Base-by-base conservation (phyloP, 768 basidiomycete genomes). In the Dacryopinax spathularia region DNA sequence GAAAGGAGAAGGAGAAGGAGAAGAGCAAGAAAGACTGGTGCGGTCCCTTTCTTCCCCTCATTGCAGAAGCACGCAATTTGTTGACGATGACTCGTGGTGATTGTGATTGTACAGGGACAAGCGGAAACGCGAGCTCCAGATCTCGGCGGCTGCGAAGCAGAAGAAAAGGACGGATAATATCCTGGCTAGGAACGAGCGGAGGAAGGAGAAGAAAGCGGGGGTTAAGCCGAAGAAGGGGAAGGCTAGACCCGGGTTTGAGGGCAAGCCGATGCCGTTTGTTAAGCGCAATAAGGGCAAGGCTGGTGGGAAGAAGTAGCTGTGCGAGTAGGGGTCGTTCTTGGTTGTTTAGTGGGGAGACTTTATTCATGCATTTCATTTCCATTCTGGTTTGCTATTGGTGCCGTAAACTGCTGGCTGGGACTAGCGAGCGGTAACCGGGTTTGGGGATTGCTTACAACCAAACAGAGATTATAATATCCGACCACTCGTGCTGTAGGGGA, bases 141-240 rank as follows among this genome's bases (percentile, higher is more conserved):
- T 84, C 12, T 80, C 86, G 1, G 88, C 91, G 82, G 88, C 87
- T 1, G 88, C 89, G 33, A 86, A 82, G 72, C 87, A 91, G 75
- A 91, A 94, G 78, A 98, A 98, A 75, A 81, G 92, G 2, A 71
- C 84, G 15, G 92, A 95, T 69, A 97, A 98, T 70, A 88, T 97
- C 68, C 88, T 91, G 0, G 84, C 81, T 77, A 84, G 92, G 18
- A 84, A 85, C 63, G 92, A 97, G 72, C 79, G 87, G 34, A 80
- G 81, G 72, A 82, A 79, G 67, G 84, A 84, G 59, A 84, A 80
- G 71, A 75, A 77, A 65, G 84, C 76, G 79, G 76, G 83, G 67
- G 68, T 73, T 70, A 69, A 82, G 81, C 71, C 73, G 74, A 56
- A 64, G 44, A 85, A 86, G 71, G 68, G 70, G 31, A 83, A 83